Evolutionary conservation across 2,329 filamentous ascomycete genomes (phyloP), one percentile per base, ranked within the genome.

Genomic region (Harringtonia lauricola): DNA sequence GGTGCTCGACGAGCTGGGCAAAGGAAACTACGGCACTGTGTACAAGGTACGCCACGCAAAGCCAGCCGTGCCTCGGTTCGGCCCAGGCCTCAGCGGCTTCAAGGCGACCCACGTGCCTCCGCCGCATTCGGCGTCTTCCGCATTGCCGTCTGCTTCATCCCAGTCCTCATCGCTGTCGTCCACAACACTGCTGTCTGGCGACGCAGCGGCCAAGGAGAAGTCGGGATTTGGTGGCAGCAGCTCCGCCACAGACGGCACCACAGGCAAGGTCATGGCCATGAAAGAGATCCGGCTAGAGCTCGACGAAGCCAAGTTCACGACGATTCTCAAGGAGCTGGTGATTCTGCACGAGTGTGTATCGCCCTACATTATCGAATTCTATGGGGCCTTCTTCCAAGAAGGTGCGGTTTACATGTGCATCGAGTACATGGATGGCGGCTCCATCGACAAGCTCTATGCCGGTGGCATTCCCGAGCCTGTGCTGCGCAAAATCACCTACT

Each of bases 331-430:
- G 76, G 92, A 98, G 64, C 71, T 98, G 39, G 87, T 98, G 56
- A 90, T 98, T 50, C 70, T 98, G 3, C 92, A 98, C 64, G 85
- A 92, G 54, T 98, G 92, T 57, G 72, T 92, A 3, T 95, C 88
- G 2, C 90, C 92, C 0, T 95, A 90, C 63, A 96, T 98, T 53
- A 92, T 98, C 61, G 90, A 98, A 59, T 98, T 98, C 57, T 98
- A 96, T 60, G 92, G 92, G 1, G 92, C 92, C 6, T 98, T 98
- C 61, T 98, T 95, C 71, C 92, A 98, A 59, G 92, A 98, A 66
- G 90, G 92, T 24, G 92, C 92, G 1, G 92, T 98, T 2, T 98
- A 98, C 63, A 96, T 98, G 62, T 98, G 92, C 65, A 95, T 98
- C 61, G 92, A 98, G 64, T 95, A 88, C 64, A 98, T 98, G 92